Evolutionary conservation across 495 filamentous ascomycete species (phyloP).

Genomic region (Neurospora sp.): DNA sequence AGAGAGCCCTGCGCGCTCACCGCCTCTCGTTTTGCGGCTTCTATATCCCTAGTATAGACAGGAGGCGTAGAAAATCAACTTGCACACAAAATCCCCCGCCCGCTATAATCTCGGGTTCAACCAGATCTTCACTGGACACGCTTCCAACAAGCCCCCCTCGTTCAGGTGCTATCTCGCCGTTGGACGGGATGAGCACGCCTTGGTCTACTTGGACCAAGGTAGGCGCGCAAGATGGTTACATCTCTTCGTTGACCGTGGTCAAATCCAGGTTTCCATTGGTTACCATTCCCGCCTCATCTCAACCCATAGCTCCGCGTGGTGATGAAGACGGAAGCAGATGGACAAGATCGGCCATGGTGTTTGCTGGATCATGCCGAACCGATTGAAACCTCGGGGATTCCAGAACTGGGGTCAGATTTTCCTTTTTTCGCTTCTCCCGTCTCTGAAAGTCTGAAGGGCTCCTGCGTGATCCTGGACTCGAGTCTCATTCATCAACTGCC

Average conservation of each 20-base stretch:
- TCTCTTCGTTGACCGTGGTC: neutral
- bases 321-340: neutral
- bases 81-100: neutral
- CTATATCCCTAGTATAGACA: neutral
- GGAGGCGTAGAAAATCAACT: neutral
- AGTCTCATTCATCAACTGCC: neutral
- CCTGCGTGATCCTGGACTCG: neutral
- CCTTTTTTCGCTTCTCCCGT: neutral
- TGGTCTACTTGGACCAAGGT: neutral
- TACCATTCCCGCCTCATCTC: neutral
- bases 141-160: neutral
- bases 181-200: neutral
- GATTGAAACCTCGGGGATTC: neutral
- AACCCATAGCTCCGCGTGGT: neutral
- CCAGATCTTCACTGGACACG: neutral
- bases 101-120: neutral
- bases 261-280: neutral
- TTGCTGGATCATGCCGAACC: neutral
- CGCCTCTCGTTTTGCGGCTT: neutral
- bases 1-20: neutral
- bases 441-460: neutral
- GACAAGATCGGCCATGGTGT: neutral
- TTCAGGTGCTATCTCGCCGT: neutral
- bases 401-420: neutral
- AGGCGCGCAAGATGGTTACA: neutral